Evolutionary conservation across 2,329 filamentous ascomycete genomes (phyloP).

Genomic region (Tothia fuscella): DNA sequence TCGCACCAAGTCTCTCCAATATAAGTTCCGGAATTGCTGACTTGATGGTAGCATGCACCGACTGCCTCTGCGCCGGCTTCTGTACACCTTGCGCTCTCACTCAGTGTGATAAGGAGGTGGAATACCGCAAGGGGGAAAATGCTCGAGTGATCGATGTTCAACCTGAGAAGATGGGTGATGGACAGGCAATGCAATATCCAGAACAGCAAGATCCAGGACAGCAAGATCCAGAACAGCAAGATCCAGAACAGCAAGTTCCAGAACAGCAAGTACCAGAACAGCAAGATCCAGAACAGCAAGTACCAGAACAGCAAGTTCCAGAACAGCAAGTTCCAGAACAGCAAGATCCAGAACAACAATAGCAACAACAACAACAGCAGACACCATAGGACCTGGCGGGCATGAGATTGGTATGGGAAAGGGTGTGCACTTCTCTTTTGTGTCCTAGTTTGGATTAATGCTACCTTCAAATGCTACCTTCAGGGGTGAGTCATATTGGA

Average conservation of each 20-base stretch:
- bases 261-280: neutral
- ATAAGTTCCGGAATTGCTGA: neutral
- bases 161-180: constrained; percentile 4
- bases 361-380: too few relatives aligned
- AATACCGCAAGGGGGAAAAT: constrained; percentile 15
- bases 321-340: too few relatives aligned
- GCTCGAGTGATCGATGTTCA: constrained; percentile 6
- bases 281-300: constrained; percentile 1
- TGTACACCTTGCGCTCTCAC: constrained; percentile 23
- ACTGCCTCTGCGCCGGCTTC: constrained; percentile 24
- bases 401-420: too few relatives aligned
- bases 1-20: neutral
- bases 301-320: too few relatives aligned
- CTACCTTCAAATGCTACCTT: too few relatives aligned
- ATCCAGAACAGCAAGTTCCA: neutral
- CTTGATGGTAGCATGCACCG: constrained; percentile 17
- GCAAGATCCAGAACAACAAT: too few relatives aligned
- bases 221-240: neutral
- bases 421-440: too few relatives aligned
- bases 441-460: too few relatives aligned
- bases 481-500: too few relatives aligned
- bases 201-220: neutral
- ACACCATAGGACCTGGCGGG: too few relatives aligned
- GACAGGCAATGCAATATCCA: neutral
- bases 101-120: constrained; percentile 24